Evolutionary conservation across 805 yeast genomes (phyloP), one percentile per base, ranked within the genome.

Genomic region (Wickerhamomyces subpelliculosus): DNA sequence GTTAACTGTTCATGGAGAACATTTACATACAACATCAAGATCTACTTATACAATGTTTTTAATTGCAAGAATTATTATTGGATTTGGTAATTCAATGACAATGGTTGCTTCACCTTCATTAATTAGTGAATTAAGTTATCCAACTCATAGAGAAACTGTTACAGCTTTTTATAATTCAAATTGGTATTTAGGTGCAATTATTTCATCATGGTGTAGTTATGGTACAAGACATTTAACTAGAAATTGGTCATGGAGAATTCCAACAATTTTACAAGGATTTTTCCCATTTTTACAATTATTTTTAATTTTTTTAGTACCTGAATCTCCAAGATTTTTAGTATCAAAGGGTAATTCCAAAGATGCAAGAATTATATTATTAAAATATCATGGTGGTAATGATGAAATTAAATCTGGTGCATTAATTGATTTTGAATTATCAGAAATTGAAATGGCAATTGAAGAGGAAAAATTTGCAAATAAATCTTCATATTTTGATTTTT

Each of bases 111-210:
- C 72, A 17, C 73, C 78, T 12, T 44, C 71, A 8, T 57, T 70
- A 46, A 58, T 72, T 30, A 62, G 76, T 2, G 80, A 74, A 48
- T 46, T 72, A 20, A 54, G 75, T 2, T 72, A 57, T 45, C 78
- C 78, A 17, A 45, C 64, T 7, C 67, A 63, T 35, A 54, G 73
- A 48, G 58, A 61, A 29, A 54, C 61, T 25, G 46, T 60, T 31
- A 68, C 74, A 22, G 62, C 74, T n/a, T 56, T 66, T 39, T 74
- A 64, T 57, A 74, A 73, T 52, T 63, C 68, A 17, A 65, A 67
- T 32, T 31, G 73, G 75, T 69, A 67, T 44, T 46, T 68, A 22
- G 78, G 77, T 20, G 71, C 73, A 13, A 45, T 69, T 32, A 48
- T 72, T 32, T 72, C 75, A 8, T 69, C 75, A 10, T 64, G 72